Evolutionary conservation across 805 yeast species (phyloP), one percentile per base, ranked within the genome.

Genomic region (Zygotorulaspora florentina): DNA sequence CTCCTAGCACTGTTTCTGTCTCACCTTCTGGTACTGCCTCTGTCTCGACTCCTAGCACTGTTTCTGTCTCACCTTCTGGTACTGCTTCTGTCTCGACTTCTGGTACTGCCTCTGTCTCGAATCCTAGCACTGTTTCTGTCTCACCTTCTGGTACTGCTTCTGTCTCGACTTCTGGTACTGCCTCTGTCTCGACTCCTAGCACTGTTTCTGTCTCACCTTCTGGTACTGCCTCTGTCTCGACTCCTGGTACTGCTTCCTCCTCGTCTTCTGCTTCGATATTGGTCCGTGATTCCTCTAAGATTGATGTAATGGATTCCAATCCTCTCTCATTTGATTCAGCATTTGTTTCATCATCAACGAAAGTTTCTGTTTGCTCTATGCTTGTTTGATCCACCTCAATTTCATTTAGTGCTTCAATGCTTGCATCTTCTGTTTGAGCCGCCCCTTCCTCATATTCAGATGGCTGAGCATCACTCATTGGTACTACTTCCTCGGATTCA

Each of bases 21-120:
- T 41, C 42, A 46, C 49, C 37, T 51, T 59, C 48, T 51, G 40
- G 17, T 3, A 48, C 41, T 41, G 51, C 39, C 48, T 56, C 51
- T 50, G 48, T 46, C 40, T 23, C 44, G 4, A 40, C 33, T 40
- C 46, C 33, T 43, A 45, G 42, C 44, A 36, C 42, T 45, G 31
- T 37, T 25, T 23, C 46, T 27, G 46, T 43, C 25, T 39, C 43
- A 35, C 37, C 53, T n/a, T 39, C 39, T 9, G 27, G 35, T 15
- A 35, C 30, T 20, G 46, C 48, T 44, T 35, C 55, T 16, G 45
- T 50, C 16, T 52, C 52, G 13, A 16, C 47, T 30, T 35, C 48
- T 34, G 39, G 26, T 15, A 40, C 23, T 15, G 42, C 38, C 41
- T 44, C 47, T 29, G 35, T 56, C 38, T 51, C 51, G 46, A 45